These are phyloP conservation scores for Fusarium veterinarium DNA, from an alignment of 2,329 filamentous ascomycete species.

Conservation along the genomic window DNA sequence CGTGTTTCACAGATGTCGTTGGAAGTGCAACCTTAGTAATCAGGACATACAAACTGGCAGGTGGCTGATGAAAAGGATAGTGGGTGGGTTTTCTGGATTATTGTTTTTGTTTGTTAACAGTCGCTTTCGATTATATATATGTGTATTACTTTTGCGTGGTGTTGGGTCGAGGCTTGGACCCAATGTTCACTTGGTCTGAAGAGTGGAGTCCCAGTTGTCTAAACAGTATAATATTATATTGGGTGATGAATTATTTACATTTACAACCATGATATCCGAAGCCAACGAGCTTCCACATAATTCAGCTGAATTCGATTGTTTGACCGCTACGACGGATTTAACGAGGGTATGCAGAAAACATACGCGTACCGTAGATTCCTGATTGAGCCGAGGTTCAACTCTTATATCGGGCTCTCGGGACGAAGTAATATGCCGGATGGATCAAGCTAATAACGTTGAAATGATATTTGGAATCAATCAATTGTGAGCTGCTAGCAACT, in stretches of 20 bases:
- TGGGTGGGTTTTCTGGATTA: background rate
- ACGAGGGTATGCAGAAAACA: background rate
- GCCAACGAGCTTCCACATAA: background rate
- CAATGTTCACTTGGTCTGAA: background rate
- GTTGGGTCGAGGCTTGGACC: background rate
- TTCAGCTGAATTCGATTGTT: background rate
- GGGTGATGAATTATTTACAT: too few species aligned
- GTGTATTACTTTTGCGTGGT: background rate
- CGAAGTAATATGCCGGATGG: background rate
- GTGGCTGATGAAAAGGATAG: background rate
- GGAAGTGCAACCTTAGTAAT: background rate
- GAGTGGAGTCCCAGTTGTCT: background rate
- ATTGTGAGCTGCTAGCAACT: background rate
- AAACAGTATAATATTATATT: background rate
- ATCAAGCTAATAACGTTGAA: background rate
- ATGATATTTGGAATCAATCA: slow-evolving; percentile 5
- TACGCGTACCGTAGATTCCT: background rate
- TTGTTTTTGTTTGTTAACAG: background rate
- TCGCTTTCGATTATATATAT: background rate
- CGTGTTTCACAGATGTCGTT: background rate
- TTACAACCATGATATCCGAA: background rate
- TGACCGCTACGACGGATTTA: background rate
- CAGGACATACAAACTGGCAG: background rate
- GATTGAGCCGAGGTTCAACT: background rate
- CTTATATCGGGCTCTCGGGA: slow-evolving; percentile 5